Conservation (phyloP, 441 rosid genomes). For the Populus hybrid region DNA sequence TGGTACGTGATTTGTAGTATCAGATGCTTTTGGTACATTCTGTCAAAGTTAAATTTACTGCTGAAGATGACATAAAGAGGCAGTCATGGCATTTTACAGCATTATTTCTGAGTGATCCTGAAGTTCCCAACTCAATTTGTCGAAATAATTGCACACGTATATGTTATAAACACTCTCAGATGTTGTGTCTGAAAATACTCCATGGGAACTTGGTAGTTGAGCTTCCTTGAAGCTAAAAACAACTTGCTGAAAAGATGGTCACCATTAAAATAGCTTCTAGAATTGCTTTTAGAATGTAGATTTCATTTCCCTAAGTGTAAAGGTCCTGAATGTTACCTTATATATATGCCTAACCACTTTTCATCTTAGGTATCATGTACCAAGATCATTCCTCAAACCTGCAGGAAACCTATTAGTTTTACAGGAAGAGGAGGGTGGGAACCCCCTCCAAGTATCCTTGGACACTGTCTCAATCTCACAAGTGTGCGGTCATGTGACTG, state of each 20-base stretch:
- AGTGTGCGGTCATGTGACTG: slow-evolving; percentile 26
- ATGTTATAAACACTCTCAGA: neutral
- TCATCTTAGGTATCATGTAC: slow-evolving; percentile 41
- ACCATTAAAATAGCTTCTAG: neutral
- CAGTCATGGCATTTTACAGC: neutral
- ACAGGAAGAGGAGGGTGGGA: slow-evolving; percentile 42
- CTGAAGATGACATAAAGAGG: neutral
- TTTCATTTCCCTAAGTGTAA: neutral
- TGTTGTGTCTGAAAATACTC: neutral
- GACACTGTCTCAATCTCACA: slow-evolving; percentile 27
- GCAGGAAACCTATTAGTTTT: slow-evolving; percentile 38
- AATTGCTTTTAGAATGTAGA: neutral
- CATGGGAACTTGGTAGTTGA: neutral
- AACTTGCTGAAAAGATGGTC: neutral
- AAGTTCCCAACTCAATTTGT: neutral
- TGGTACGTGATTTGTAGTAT: slow-evolving; percentile 32
- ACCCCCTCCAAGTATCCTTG: slow-evolving; percentile 32
- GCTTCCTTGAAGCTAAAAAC: neutral
- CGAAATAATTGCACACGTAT: neutral
- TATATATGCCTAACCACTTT: neutral
- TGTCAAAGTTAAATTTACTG: neutral
- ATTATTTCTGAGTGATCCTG: neutral
- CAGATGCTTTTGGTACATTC: neutral
- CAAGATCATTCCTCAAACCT: slow-evolving; percentile 39
- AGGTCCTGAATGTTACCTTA: neutral